Evolutionary conservation across 2,329 filamentous ascomycete species (phyloP), one percentile per base, ranked within the genome.

Genomic region (Alternaria conjuncta): DNA sequence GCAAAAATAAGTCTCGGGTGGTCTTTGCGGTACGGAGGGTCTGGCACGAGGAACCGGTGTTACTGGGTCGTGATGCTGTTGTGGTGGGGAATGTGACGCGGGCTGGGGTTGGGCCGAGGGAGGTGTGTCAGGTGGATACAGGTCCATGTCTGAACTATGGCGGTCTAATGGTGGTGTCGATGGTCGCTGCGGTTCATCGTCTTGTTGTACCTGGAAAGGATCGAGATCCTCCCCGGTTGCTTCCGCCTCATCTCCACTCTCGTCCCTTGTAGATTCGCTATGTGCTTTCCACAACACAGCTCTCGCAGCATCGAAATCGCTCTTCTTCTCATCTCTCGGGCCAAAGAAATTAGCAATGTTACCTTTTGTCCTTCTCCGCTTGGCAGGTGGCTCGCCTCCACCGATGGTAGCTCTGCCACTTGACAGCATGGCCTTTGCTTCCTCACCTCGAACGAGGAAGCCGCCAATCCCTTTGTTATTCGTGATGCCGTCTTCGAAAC

Each of bases 401-500:
- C 60, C 57, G 13, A 55, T 59, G 4, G 55, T 6, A 6, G 4
- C 57, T 56, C 68, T 60, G 41, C 63, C 68, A 15, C 55, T 73
- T 6, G 71, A 71, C 50, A 77, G 61, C 64, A 85, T 79, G 23
- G 81, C 82, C 67, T 84, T 88, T 13, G 86, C 86, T 64, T 88
- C 83, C 5, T 87, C 84, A 4, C 87, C 87, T 49, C 86, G 90
- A 25, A 97, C 84, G n/a, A 99, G 84, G 75, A 97, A 98, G 1
- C 88, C 86, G 47, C 91, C 90, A 69, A 99, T 98, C 32, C 91
- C 92, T 84, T 90, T 90, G 75, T 97, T 98, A 6, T 92, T 91
- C 44, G 86, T 88, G 61, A 95, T 84, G 3, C 93, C 92, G 68
- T 97, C 94, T 78, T 98, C 94, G 68, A 98, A 97, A 0, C 93